Percentiles rank a stretch among this genome's conserved stretches.
phyloP scores from a whole-genome alignment of 2,329 filamentous ascomycete genomes.

The Colletotrichum tropicale region DNA sequence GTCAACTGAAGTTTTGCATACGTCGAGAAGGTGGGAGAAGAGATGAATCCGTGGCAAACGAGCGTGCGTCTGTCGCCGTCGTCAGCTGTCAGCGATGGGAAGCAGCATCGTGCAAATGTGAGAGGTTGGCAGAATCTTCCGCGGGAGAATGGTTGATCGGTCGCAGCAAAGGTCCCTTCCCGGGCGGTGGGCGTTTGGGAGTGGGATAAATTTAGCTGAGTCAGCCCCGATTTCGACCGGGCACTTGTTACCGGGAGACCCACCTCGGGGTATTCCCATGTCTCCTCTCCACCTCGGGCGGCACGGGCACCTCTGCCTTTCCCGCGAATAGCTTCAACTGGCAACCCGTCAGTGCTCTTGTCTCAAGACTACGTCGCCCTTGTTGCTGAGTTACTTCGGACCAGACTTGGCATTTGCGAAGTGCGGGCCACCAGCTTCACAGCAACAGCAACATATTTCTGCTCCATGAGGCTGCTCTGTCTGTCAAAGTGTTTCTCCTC shows the following conservation, averaged over 20 bases:
- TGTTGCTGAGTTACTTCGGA: not conserved
- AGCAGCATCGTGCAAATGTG: not conserved
- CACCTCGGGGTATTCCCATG: too few species aligned
- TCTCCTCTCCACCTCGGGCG: too few species aligned
- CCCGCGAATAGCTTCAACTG: slow-evolving; percentile 13
- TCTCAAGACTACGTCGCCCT: not conserved
- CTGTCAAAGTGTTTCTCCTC: not conserved
- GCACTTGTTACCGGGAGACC: not conserved
- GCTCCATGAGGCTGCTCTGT: not conserved
- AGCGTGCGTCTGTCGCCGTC: not conserved
- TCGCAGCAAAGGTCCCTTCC: not conserved
- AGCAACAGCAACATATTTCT: too few species aligned
- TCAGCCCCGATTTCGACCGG: not conserved
- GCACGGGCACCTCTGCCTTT: not conserved
- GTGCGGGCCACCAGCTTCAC: too few species aligned
- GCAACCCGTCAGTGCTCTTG: slow-evolving; percentile 1
- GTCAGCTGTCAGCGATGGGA: slow-evolving; percentile 19
- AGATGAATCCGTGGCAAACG: not conserved
- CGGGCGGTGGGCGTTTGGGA: not conserved
- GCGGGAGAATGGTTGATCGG: not conserved
- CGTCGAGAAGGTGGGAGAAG: not conserved
- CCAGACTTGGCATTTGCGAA: not conserved
- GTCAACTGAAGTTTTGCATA: not conserved
- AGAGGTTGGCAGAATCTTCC: not conserved
- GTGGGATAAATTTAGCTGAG: not conserved